Evolutionary conservation across 352 stramenopile genomes (phyloP).

Genomic region (Thraustotheca clavata): DNA sequence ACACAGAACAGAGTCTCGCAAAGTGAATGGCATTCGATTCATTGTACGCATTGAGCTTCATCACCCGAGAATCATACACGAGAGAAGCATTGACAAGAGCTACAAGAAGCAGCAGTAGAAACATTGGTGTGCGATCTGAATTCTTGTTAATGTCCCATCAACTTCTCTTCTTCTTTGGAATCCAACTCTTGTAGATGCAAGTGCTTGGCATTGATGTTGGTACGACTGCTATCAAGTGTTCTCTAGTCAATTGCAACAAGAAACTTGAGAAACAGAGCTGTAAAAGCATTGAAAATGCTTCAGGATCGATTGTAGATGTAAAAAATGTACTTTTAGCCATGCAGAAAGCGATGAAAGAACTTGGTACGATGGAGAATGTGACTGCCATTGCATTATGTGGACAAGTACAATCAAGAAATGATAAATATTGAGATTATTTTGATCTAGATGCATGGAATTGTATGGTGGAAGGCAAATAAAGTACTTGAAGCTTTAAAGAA

Average conservation of each 20-base stretch:
- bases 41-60: slow-evolving; percentile 54
- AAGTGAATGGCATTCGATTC: slow-evolving; percentile 60
- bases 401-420: slow-evolving; percentile 33
- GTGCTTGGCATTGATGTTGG: slow-evolving; percentile 64
- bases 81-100: background rate
- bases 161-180: too few species aligned
- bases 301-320: background rate
- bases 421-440: background rate
- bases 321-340: background rate
- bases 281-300: slow-evolving; percentile 25
- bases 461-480: slow-evolving; percentile 59
- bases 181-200: background rate
- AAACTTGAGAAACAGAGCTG: slow-evolving; percentile 31
- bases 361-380: slow-evolving; percentile 42
- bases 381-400: slow-evolving; percentile 57
- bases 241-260: slow-evolving; percentile 31
- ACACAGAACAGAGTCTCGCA: slow-evolving; percentile 63
- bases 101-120: background rate
- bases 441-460: slow-evolving; percentile 73
- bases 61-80: background rate
- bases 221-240: slow-evolving; percentile 71
- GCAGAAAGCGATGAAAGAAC: background rate
- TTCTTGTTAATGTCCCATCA: too few species aligned
- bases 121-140: background rate
- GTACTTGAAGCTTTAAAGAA: slow-evolving; percentile 26